Evolutionary conservation across 257 asterid species (phyloP).

Genomic region (Forsythia viridissima): DNA sequence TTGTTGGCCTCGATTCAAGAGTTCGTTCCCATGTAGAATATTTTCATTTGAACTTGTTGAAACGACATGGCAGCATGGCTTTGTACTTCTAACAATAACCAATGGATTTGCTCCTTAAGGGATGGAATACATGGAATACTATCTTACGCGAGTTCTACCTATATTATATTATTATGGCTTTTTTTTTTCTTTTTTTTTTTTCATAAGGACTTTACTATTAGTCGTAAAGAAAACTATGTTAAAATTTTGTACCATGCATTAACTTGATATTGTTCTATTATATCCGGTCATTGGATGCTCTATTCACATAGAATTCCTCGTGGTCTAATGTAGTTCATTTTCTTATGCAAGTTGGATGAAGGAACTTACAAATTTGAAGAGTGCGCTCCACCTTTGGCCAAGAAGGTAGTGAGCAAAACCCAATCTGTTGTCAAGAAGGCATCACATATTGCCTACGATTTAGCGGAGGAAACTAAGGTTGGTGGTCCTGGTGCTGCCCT

Average conservation of each 20-base stretch:
- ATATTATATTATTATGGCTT: too few species aligned
- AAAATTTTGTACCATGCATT: background rate
- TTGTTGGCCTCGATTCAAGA: too few species aligned
- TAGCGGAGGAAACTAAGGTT: slow-evolving; percentile 54
- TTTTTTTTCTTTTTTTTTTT: background rate
- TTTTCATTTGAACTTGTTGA: background rate
- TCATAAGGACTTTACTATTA: background rate
- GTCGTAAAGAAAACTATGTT: too few species aligned
- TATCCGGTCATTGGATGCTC: background rate
- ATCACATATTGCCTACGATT: slow-evolving; percentile 31
- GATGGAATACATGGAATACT: too few species aligned
- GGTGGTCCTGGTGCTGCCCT: slow-evolving; percentile 67
- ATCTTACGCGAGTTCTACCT: too few species aligned
- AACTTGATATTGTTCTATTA: too few species aligned
- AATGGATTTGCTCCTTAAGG: too few species aligned
- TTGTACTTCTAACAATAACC: too few species aligned
- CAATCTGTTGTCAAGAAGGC: slow-evolving; percentile 34
- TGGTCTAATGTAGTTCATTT: background rate
- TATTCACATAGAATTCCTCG: background rate
- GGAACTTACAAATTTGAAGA: slow-evolving; percentile 41
- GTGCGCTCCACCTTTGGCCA: slow-evolving; percentile 65
- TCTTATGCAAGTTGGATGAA: slow-evolving; percentile 36
- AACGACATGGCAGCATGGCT: too few species aligned
- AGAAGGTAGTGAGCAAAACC: slow-evolving; percentile 34
- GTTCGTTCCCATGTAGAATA: background rate